Conservation (phyloP, 768 basidiomycete genomes). For the Phlegmacium glaucopus region DNA sequence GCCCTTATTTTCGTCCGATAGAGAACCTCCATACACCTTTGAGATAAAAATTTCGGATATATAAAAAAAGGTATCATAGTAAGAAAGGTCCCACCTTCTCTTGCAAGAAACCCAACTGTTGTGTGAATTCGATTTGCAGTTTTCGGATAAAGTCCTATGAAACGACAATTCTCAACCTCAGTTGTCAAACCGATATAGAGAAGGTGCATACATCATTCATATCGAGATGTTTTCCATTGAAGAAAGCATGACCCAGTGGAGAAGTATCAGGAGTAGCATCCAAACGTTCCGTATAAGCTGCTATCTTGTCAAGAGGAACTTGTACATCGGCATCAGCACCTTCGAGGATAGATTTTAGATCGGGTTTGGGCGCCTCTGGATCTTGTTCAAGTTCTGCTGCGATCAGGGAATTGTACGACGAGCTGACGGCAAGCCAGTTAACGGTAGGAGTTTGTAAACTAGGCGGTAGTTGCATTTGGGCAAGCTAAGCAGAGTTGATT, state of each 20-base stretch:
- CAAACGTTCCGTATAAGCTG: constrained; percentile 57
- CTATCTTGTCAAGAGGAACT: constrained; percentile 40
- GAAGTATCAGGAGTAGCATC: constrained; percentile 38
- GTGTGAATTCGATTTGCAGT: constrained; percentile 56
- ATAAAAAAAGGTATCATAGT: background rate
- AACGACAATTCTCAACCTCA: background rate
- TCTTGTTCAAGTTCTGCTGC: constrained; percentile 25
- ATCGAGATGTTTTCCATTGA: constrained; percentile 82
- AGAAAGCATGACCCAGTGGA: constrained; percentile 66
- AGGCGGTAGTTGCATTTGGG: constrained; percentile 29
- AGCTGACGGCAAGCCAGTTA: constrained; percentile 41
- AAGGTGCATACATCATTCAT: constrained; percentile 56
- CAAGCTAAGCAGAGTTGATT: constrained; percentile 27
- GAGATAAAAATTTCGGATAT: background rate
- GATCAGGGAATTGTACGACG: constrained; percentile 36
- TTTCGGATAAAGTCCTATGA: constrained; percentile 59
- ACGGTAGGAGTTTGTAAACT: constrained; percentile 29
- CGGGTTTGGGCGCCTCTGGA: constrained; percentile 17
- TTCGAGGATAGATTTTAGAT: constrained; percentile 19
- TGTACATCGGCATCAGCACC: constrained; percentile 20
- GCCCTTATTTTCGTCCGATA: constrained; percentile 50
- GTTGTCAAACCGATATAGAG: constrained; percentile 1
- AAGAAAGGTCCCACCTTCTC: constrained; percentile 50
- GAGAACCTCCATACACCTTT: constrained; percentile 54
- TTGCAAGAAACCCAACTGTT: constrained; percentile 68